phyloP scores from a whole-genome alignment of 345 rosid species.

The Abelmoschus esculentus region DNA sequence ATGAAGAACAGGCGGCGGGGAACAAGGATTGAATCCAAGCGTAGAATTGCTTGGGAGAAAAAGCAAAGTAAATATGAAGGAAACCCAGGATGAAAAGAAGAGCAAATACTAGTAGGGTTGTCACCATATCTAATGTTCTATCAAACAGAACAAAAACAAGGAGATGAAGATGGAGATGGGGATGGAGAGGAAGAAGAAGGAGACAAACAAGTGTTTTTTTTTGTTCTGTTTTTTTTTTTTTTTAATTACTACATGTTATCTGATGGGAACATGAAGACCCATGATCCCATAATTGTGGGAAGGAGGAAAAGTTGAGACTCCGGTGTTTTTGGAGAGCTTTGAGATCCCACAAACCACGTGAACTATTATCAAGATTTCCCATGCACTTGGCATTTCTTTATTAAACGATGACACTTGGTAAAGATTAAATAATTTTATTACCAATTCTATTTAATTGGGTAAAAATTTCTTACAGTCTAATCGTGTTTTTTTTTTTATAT shows the following conservation, averaged over 20 bases:
- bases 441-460: no score
- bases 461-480: no score
- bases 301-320: no score
- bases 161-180: not conserved
- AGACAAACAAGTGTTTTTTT: not conserved
- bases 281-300: not conserved
- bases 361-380: no score
- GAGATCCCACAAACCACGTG: no score
- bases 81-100: constrained; percentile 33
- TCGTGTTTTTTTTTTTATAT: no score
- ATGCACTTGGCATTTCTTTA: no score
- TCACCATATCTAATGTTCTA: constrained; percentile 15
- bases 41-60: constrained; percentile 24
- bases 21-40: constrained; percentile 24
- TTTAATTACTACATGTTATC: not conserved
- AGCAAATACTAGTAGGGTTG: constrained; percentile 19
- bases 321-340: no score
- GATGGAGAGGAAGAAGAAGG: not conserved
- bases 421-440: no score
- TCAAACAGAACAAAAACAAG: not conserved
- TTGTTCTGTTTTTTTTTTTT: not conserved
- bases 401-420: no score
- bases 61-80: constrained; percentile 21
- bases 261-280: not conserved
- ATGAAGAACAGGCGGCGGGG: not conserved